Evolutionary conservation across 1,139 yeast species (phyloP), one percentile per base, ranked within the genome.

Genomic region (Citeromyces hawaiiensis): DNA sequence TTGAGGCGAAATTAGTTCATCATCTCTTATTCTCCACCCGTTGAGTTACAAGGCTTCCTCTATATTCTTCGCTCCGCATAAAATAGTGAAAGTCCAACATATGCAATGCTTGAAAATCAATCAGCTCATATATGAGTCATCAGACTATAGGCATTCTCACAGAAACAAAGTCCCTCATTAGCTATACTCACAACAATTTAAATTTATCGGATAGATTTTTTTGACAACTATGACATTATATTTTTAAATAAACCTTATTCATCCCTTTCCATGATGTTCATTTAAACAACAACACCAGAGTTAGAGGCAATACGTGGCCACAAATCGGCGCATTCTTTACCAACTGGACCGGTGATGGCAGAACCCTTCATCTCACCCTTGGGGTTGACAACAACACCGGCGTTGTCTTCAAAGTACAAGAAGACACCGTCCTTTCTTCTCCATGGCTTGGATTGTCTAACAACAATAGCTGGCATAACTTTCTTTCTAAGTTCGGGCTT

Each of bases 361-460:
- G 98, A 93, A 73, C 99, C 99, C 81, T 93, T 93, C 98, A 93
- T 93, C 76, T 93, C 99, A 78, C 99, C 99, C 91, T 93, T 93
- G 67, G 99, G 98, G 76, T 93, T 93, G 67, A 91, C 98, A 65
- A 93, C 93, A 70, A 93, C 99, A 82, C 99, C 99, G 54, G 99
- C 99, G 66, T 93, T 93, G 76, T 93, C 99, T 81, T 93, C 99
- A 62, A 93, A 93, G 88, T 93, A 93, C 69, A 93, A 86, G 87
- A 70, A 93, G 63, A 87, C 85, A 83, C 99, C 99, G 66, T 93
- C 99, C 81, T 82, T 87, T 83, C 99, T 86, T 88, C 99, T 88
- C 99, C 99, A 93, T 60, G 99, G 93, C 80, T 91, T 91, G 56
- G 98, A 74, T 78, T 93, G 99, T 77, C 99, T 91, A 57, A 93